Evolutionary conservation across 2,329 filamentous ascomycete genomes (phyloP).

Genomic region (Neofusicoccum umdonicola): DNA sequence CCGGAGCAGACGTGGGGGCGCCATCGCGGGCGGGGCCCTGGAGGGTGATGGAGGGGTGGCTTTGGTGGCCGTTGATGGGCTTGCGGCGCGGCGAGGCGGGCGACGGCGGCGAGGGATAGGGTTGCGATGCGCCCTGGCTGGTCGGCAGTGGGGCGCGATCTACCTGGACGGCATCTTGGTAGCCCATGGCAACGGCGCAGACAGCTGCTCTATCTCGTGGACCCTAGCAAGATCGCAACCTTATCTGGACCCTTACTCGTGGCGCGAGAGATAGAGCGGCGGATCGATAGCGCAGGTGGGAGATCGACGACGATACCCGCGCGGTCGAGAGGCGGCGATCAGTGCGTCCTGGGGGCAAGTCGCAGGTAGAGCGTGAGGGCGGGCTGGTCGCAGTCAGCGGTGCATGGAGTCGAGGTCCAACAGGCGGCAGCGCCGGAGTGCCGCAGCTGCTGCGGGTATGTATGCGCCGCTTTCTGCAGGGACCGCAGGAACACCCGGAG

Average conservation of each 20-base stretch:
- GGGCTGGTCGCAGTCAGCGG: conserved; percentile 4
- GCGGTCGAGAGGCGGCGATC: conserved; percentile 7
- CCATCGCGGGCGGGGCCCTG: conserved; percentile 28
- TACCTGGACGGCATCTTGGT: conserved; percentile 24
- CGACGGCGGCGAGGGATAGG: conserved; percentile 26
- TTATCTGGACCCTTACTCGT: conserved; percentile 17
- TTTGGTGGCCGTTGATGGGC: conserved; percentile 10
- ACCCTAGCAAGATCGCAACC: conserved; percentile 13
- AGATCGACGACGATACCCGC: conserved; percentile 14
- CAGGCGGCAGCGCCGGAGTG: not conserved
- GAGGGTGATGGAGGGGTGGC: conserved; percentile 24
- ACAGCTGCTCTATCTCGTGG: not conserved
- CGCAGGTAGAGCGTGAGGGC: not conserved
- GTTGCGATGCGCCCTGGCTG: conserved; percentile 18
- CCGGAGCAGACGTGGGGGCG: conserved; percentile 26
- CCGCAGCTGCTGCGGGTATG: not conserved
- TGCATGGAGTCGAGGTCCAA: conserved; percentile 1
- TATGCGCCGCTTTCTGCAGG: conserved; percentile 7
- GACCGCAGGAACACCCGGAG: conserved; percentile 9
- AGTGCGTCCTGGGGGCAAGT: conserved; percentile 10
- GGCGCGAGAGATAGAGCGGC: not conserved
- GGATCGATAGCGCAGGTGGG: not conserved
- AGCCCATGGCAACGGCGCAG: conserved; percentile 27
- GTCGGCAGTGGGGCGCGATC: conserved; percentile 19
- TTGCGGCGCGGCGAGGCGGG: conserved; percentile 16